Conservation (phyloP, 73 alveolate species). For the Durusdinium trenchii region DNA sequence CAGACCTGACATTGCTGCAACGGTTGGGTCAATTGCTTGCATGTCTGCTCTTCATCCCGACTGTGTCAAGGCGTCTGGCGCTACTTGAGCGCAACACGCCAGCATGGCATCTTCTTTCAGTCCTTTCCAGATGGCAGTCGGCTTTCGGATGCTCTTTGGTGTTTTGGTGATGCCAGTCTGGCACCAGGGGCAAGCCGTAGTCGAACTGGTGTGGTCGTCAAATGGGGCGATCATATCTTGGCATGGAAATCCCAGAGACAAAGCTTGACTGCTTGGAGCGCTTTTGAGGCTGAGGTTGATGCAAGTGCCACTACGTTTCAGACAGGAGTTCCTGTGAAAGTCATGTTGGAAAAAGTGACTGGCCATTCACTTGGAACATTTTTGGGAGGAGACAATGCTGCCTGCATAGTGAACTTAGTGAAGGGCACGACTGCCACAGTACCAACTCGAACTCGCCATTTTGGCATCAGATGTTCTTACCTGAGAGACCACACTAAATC, state of each 20-base stretch:
- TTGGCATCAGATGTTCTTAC: conserved; percentile 2
- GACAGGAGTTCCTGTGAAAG: conserved; percentile 6
- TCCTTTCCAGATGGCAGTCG: not conserved
- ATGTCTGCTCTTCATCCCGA: not conserved
- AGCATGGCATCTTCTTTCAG: not conserved
- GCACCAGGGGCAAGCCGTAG: not conserved
- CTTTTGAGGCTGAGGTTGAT: too few species aligned
- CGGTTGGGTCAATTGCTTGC: conserved; percentile 12
- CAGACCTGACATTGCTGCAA: not conserved
- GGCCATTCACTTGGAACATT: not conserved
- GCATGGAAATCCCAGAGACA: conserved; percentile 2
- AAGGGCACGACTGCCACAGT: not conserved
- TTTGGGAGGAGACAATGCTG: conserved; percentile 2
- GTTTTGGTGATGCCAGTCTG: conserved; percentile 11
- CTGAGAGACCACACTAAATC: not conserved
- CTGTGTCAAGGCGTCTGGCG: conserved; percentile 14
- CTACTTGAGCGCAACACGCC: not conserved
- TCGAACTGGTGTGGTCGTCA: not conserved
- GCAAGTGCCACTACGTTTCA: too few species aligned
- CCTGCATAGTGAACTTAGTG: not conserved
- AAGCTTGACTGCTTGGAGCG: conserved; percentile 16
- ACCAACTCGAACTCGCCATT: conserved; percentile 13
- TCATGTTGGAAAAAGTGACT: not conserved
- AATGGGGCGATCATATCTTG: conserved; percentile 3
- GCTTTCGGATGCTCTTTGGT: conserved; percentile 12